Percentiles rank a stretch among this genome's conserved stretches.
phyloP scores from a whole-genome alignment of 768 basidiomycete genomes.

The Trametes meyenii region DNA sequence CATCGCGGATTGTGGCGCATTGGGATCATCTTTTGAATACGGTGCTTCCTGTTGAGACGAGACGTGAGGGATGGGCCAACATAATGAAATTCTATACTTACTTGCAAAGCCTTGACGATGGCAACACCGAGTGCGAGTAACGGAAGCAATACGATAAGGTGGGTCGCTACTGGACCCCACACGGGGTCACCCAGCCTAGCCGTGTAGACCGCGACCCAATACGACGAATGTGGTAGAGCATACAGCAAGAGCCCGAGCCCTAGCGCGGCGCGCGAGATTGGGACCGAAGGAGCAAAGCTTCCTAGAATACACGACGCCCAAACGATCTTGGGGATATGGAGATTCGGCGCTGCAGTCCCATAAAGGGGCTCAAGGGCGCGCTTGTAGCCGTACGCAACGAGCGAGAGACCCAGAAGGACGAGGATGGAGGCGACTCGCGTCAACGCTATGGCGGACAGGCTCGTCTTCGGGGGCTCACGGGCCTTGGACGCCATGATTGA shows the following conservation, averaged over 20 bases:
- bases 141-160: slow-evolving; percentile 58
- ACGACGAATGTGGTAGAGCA: slow-evolving; percentile 60
- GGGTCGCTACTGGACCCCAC: slow-evolving; percentile 61
- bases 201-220: slow-evolving; percentile 65
- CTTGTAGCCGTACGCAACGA: slow-evolving; percentile 64
- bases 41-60: slow-evolving; percentile 19
- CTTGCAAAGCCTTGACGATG: slow-evolving; percentile 45
- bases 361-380: slow-evolving; percentile 71
- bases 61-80: not conserved
- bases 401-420: slow-evolving; percentile 44
- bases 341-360: slow-evolving; percentile 57
- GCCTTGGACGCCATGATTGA: slow-evolving; percentile 5
- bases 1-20: slow-evolving; percentile 28
- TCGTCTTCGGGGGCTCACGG: slow-evolving; percentile 14
- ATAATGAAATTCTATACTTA: slow-evolving; percentile 29
- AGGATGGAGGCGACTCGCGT: slow-evolving; percentile 26
- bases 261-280: slow-evolving; percentile 38
- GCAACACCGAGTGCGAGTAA: slow-evolving; percentile 54
- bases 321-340: slow-evolving; percentile 47
- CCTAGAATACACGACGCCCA: slow-evolving; percentile 38
- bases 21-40: slow-evolving; percentile 16
- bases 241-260: slow-evolving; percentile 45
- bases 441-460: slow-evolving; percentile 17
- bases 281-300: slow-evolving; percentile 38
- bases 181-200: slow-evolving; percentile 54